These are phyloP conservation scores for Metschnikowia santaceciliae DNA, from an alignment of 805 yeast species.

Conservation along the genomic window DNA sequence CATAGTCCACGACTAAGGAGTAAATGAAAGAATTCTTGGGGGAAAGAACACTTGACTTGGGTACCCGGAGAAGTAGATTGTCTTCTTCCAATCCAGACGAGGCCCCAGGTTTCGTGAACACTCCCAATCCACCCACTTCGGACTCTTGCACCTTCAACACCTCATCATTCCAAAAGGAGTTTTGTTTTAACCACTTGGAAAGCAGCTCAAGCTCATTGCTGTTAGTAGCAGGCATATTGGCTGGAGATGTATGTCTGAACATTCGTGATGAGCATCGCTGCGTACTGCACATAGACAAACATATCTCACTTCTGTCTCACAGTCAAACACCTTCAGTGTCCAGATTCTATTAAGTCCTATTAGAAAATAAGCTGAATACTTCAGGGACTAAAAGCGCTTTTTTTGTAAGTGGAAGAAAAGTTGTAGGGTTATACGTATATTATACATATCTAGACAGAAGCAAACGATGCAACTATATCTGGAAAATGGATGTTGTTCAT, in stretches of 20 bases:
- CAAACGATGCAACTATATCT: no score
- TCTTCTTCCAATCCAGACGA: constrained; percentile 23
- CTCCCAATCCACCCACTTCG: constrained; percentile 65
- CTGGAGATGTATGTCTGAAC: background rate
- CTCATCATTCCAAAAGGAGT: constrained; percentile 52
- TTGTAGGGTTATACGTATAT: no score
- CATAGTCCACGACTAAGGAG: constrained; percentile 58
- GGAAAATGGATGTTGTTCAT: no score
- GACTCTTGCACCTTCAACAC: constrained; percentile 45
- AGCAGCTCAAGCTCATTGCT: constrained; percentile 24
- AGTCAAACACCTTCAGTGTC: background rate
- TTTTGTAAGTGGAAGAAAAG: no score
- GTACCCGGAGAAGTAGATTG: constrained; percentile 49
- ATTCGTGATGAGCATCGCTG: constrained; percentile 15
- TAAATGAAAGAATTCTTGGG: constrained; percentile 59
- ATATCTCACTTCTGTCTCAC: background rate
- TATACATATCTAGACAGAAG: no score
- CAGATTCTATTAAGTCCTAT: no score
- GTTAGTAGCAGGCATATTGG: constrained; percentile 17
- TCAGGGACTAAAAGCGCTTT: no score
- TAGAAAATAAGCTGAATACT: no score
- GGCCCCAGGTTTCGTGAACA: constrained; percentile 46
- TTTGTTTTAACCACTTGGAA: constrained; percentile 52
- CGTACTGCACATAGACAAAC: constrained; percentile 8
- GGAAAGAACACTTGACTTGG: constrained; percentile 57